Evolutionary conservation across 1,284 basidiomycete genomes (phyloP), one percentile per base, ranked within the genome.

Genomic region (Moniliophthora roreri): DNA sequence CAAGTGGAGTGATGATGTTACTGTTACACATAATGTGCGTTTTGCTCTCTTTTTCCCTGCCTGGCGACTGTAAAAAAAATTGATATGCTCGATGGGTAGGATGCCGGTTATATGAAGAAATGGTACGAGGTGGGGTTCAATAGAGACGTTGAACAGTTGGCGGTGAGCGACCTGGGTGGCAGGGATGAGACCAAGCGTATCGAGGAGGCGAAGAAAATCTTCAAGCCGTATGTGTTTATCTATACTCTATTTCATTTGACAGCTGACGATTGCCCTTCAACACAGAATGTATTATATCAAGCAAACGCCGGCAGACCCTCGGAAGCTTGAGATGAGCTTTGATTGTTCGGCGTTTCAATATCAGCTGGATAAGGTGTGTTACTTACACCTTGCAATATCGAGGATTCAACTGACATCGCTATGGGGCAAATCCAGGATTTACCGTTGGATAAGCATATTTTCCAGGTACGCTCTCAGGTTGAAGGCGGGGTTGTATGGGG

Each of bases 241-340:
- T 53, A 36, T 38, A 51, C 9, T 65, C 60, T 23, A 8, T 4
- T 38, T 36, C 21, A 10, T 7, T 24, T 10, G 18, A 38, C 24
- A 45, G 16, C 18, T 20, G 23, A 35, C 38, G 42, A 20, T 18
- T 47, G 21, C 8, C 23, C 21, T 51, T 57, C 64, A 34, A 45
- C 62, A 10, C 55, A 68, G 47, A n/a, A 60, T 71, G 62, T 71
- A 72, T 56, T 66, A 71, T 40, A 76, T 74, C 63, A 71, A 72
- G 62, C 66, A 71, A 62, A 69, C 70, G 55, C 65, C 69, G 8
- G 59, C 66, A 20, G 73, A 76, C 55, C 62, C 64, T 26, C 59
- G 65, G 18, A 66, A 71, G 54, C 68, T 76, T 53, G 74, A 76
- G 60, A 76, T 76, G 75, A 69, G 65, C 51, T 73, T 72, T 51